A percentile compares a stretch with the other conserved stretches of the same genome.
Evolutionary conservation across 768 basidiomycete species (phyloP).

Genomic region (Tephrocybe sp.): DNA sequence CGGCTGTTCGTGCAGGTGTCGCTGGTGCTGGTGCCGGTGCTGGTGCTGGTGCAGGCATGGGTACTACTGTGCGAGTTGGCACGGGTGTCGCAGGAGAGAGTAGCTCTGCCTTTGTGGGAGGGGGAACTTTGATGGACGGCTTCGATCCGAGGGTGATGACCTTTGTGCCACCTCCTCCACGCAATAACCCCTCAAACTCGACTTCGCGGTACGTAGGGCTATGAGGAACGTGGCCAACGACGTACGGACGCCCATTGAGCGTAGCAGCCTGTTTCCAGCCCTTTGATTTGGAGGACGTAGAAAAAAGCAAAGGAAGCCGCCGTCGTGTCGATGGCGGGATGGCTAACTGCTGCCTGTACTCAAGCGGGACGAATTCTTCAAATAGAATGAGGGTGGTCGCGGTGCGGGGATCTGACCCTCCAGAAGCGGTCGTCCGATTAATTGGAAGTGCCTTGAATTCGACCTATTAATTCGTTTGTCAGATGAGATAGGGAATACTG

Average conservation of each 20-base stretch:
- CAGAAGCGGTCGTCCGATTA: conserved; percentile 34
- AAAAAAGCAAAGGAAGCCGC: conserved; percentile 72
- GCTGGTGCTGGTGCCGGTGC: background rate
- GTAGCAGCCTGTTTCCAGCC: conserved; percentile 85
- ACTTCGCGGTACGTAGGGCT: conserved; percentile 59
- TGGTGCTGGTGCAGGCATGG: background rate
- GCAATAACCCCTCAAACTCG: conserved; percentile 78
- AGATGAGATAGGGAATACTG: background rate
- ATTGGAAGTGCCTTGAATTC: conserved; percentile 81
- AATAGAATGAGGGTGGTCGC: conserved; percentile 75
- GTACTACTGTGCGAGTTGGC: conserved; percentile 1
- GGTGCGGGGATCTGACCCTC: conserved; percentile 66
- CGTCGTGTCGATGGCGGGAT: conserved; percentile 49
- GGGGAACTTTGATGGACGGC: conserved; percentile 23
- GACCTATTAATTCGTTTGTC: conserved; percentile 45
- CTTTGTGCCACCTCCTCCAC: conserved; percentile 49
- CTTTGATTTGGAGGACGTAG: conserved; percentile 48
- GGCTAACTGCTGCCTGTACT: conserved; percentile 79
- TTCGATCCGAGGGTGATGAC: conserved; percentile 36
- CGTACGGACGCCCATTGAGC: conserved; percentile 76
- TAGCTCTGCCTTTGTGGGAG: background rate
- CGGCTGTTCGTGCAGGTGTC: conserved; percentile 19
- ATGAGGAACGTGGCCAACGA: conserved; percentile 57
- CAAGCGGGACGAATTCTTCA: conserved; percentile 92
- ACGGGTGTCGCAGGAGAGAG: background rate